Conservation (phyloP, 2,329 filamentous ascomycete genomes). For the Fusarium sp. region DNA sequence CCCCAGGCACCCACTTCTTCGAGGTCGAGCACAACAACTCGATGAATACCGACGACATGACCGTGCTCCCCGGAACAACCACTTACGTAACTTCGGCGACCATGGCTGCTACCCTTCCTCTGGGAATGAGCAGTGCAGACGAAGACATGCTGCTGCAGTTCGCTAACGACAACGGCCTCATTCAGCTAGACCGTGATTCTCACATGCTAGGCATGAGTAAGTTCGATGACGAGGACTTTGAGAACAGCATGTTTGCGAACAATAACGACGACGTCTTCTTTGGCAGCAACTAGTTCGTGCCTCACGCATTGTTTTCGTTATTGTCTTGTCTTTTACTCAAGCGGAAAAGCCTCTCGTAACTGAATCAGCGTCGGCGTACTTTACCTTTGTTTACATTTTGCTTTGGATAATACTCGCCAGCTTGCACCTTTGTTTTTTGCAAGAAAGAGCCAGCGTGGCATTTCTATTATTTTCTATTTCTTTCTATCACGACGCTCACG, state of each 20-base stretch:
- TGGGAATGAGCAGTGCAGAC: slow-evolving; percentile 55
- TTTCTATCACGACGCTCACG: slow-evolving; percentile 42
- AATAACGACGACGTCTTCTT: slow-evolving; percentile 66
- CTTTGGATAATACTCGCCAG: slow-evolving; percentile 8
- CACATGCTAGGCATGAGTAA: slow-evolving; percentile 65
- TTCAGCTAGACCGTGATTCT: slow-evolving; percentile 60
- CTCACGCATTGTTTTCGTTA: slow-evolving; percentile 13
- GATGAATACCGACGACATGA: slow-evolving; percentile 49
- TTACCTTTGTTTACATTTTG: slow-evolving; percentile 13
- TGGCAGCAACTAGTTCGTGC: slow-evolving; percentile 50
- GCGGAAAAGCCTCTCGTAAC: slow-evolving; percentile 29
- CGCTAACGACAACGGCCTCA: slow-evolving; percentile 57
- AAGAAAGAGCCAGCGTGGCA: slow-evolving; percentile 10
- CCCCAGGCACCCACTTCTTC: slow-evolving; percentile 63
- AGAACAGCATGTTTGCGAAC: slow-evolving; percentile 64
- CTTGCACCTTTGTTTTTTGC: slow-evolving; percentile 14
- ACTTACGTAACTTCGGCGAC: slow-evolving; percentile 51
- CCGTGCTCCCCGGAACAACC: slow-evolving; percentile 48
- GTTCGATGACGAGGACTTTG: slow-evolving; percentile 67
- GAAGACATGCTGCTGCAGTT: slow-evolving; percentile 61
- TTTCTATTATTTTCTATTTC: background rate
- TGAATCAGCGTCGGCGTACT: slow-evolving; percentile 34
- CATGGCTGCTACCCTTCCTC: slow-evolving; percentile 52
- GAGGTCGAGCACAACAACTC: slow-evolving; percentile 58
- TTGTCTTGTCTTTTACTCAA: slow-evolving; percentile 7